These are phyloP conservation scores for Thymus mandschuricus DNA, from an alignment of 257 asterid genomes.

Conservation along the genomic window DNA sequence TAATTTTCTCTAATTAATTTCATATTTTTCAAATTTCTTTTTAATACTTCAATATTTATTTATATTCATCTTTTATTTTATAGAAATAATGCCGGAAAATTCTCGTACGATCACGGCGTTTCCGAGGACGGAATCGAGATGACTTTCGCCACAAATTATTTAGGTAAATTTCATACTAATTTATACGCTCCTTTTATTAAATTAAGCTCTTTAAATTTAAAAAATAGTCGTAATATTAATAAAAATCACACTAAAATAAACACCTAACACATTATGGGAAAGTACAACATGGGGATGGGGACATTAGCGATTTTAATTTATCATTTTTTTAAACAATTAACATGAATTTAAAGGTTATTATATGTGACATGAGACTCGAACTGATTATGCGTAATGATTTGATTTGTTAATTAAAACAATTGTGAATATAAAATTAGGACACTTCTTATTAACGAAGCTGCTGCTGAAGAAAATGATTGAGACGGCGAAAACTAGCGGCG, in stretches of 20 bases:
- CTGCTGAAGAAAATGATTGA: conserved; percentile 70
- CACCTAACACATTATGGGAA: not conserved
- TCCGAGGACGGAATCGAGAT: conserved; percentile 97
- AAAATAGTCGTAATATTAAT: no score
- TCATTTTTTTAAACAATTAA: no score
- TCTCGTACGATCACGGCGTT: conserved; percentile 70
- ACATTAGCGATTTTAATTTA: not conserved
- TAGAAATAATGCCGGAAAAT: conserved; percentile 97
- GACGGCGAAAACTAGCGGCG: conserved; percentile 58
- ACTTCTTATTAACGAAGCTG: conserved; percentile 78
- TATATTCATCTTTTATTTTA: not conserved
- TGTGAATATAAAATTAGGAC: conserved; percentile 50
- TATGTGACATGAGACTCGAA: not conserved
- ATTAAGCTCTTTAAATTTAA: no score
- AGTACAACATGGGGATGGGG: not conserved
- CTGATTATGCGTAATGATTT: not conserved
- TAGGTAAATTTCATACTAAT: conserved; percentile 46
- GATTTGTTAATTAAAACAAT: not conserved
- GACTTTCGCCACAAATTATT: conserved; percentile 92
- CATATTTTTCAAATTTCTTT: not conserved
- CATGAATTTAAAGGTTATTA: no score
- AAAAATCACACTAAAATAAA: not conserved
- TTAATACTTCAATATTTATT: not conserved
- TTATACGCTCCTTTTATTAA: not conserved
- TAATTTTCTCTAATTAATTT: conserved; percentile 23